A percentile compares a stretch with the other conserved stretches of the same genome.
These are phyloP conservation scores for Rhynchosporium graminicola DNA, from an alignment of 2,329 filamentous ascomycete species.

Conservation along the genomic window DNA sequence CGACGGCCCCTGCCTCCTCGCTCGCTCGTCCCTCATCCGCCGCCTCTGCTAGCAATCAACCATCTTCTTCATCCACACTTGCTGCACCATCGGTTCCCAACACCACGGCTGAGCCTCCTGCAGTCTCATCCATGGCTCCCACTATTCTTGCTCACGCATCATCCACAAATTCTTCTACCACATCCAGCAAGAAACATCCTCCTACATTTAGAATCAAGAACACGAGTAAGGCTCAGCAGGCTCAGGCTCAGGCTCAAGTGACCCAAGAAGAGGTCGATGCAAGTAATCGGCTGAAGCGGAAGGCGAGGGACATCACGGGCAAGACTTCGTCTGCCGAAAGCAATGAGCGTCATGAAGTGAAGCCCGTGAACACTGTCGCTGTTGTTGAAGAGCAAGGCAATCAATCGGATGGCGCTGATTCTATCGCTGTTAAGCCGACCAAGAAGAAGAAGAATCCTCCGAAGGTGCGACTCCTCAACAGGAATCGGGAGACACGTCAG, in stretches of 20 bases:
- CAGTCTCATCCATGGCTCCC: conserved; percentile 26
- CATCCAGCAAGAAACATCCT: conserved; percentile 14
- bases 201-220: conserved; percentile 19
- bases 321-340: conserved; percentile 31
- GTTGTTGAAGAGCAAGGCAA: conserved; percentile 24
- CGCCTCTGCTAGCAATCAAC: conserved; percentile 1
- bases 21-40: conserved; percentile 10
- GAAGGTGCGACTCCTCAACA: conserved; percentile 36
- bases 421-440: conserved; percentile 21
- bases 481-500: conserved; percentile 25
- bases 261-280: conserved; percentile 30
- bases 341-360: conserved; percentile 34
- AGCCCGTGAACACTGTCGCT: conserved; percentile 10
- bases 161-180: conserved; percentile 16
- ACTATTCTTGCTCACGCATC: conserved; percentile 20
- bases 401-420: conserved; percentile 34
- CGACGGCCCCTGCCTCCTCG: conserved; percentile 19
- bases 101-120: conserved; percentile 18
- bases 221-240: conserved; percentile 11
- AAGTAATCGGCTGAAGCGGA: conserved; percentile 32
- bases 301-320: conserved; percentile 35
- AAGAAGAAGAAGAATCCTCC: conserved; percentile 22
- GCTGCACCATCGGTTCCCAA: conserved; percentile 21
- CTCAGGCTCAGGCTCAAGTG: conserved; percentile 16
- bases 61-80: conserved; percentile 23